Percentiles rank a stretch among this genome's conserved stretches.
These are phyloP conservation scores for Melanogaster broomeanus DNA, from an alignment of 768 basidiomycete species.

Conservation along the genomic window DNA sequence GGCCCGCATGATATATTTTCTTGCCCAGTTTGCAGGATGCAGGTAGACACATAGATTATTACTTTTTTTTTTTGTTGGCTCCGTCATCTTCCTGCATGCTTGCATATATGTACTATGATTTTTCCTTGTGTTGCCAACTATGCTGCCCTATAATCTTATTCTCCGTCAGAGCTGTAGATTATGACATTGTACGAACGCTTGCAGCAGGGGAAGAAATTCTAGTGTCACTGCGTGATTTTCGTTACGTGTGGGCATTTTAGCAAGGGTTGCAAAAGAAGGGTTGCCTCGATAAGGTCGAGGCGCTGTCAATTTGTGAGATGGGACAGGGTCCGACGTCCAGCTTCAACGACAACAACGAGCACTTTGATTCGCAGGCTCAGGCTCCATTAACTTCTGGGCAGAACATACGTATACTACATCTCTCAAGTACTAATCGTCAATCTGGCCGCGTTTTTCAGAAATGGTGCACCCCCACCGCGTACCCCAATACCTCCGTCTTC, in stretches of 20 bases:
- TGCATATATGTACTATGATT: conserved; percentile 18
- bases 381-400: background rate
- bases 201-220: background rate
- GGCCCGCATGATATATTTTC: conserved; percentile 32
- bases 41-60: conserved; percentile 40
- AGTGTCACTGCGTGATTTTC: background rate
- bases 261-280: conserved; percentile 25
- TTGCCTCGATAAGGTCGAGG: too few species aligned
- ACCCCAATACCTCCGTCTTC: conserved; percentile 46
- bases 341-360: conserved; percentile 13
- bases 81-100: conserved; percentile 9
- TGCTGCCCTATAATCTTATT: conserved; percentile 36
- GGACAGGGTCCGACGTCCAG: too few species aligned
- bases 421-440: conserved; percentile 39
- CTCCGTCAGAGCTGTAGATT: conserved; percentile 27
- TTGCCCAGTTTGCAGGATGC: conserved; percentile 35
- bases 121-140: conserved; percentile 18
- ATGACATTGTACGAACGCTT: conserved; percentile 21
- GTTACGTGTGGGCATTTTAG: conserved; percentile 18
- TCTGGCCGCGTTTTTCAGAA: conserved; percentile 69
- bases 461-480: conserved; percentile 47
- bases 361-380: conserved; percentile 1
- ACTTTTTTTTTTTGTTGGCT: conserved; percentile 17
- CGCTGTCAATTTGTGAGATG: too few species aligned
- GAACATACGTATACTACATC: background rate